Conservation (phyloP, 441 rosid genomes). For the Corymbia citriodora region DNA sequence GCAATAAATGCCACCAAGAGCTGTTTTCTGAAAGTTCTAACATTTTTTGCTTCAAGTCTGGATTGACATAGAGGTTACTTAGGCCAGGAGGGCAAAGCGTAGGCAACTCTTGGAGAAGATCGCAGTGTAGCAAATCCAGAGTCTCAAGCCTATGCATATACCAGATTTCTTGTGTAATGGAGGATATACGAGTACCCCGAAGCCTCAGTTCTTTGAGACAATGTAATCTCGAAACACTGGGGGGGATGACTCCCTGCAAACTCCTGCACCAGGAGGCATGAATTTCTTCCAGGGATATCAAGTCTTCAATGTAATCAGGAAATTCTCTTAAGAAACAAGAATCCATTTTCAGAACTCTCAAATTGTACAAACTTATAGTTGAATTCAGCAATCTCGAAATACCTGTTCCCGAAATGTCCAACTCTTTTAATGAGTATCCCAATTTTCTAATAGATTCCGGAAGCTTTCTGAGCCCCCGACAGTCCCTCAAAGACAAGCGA, state of each 20-base stretch:
- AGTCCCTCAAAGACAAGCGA: neutral
- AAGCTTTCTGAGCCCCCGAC: neutral
- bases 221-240: fast-evolving
- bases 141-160: neutral
- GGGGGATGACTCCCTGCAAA: neutral
- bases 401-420: neutral
- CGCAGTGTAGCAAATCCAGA: neutral
- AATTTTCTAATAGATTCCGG: neutral
- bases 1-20: neutral
- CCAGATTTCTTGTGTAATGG: neutral
- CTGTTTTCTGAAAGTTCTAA: neutral
- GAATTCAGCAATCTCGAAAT: neutral
- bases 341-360: neutral
- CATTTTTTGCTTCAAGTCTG: neutral
- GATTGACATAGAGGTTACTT: neutral
- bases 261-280: too few relatives aligned
- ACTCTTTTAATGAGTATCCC: neutral
- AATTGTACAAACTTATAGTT: neutral
- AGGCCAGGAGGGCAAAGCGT: neutral
- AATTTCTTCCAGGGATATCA: neutral
- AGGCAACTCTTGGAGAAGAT: neutral
- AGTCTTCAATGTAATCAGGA: fast-evolving
- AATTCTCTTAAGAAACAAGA: neutral
- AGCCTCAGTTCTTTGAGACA: neutral
- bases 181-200: neutral